Base-by-base conservation (phyloP, 768 basidiomycete genomes). In the Brasilioporus rufonigricans region DNA sequence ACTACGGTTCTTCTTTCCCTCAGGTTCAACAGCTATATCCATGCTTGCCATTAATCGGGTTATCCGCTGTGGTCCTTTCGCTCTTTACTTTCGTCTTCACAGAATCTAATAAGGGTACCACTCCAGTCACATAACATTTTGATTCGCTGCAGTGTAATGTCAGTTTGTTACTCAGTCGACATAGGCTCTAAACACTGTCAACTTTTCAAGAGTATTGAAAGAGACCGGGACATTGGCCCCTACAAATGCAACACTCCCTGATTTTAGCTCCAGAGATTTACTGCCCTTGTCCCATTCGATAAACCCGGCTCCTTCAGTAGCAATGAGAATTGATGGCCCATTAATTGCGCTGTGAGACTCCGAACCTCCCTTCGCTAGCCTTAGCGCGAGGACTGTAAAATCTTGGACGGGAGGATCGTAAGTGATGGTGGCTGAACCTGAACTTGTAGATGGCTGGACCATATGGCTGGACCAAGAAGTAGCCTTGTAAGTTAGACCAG, bases 351-450 rank as follows among this genome's bases (percentile, higher is more conserved):
- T 73, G 61, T 95, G 91, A 19, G 56, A 67, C 67, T 87, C 86
- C 19, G 65, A 66, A 56, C 71, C 73, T 8, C 76, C 77, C 0
- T 66, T 61, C 0, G 62, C 58, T 9, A 97, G 66, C 36, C 74
- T 74, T 8, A 85, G 75, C 29, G 81, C 80, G 16, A 95, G 76
- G 18, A 99, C 94, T 4, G 89, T 86, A 73, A 99, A 98, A 69
- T 98, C 97, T 32, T 86, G 85, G 61, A 95, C 88, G 0, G 97
- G 94, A 7, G 97, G 96, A 64, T 97, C 82, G 72, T 97, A 98
- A 19, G 92, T 73, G 21, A 75, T 74, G 6, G 80, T 67, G n/a
- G 53, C 38, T 18, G 76, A 69, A 26, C 65, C 55, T 11, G 66
- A 60, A 73, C 86, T 89, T 0, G 71, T 60, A 4, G 69, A 72